Evolutionary conservation across 306 rosid species (phyloP).

Genomic region (Medicago truncatula): DNA sequence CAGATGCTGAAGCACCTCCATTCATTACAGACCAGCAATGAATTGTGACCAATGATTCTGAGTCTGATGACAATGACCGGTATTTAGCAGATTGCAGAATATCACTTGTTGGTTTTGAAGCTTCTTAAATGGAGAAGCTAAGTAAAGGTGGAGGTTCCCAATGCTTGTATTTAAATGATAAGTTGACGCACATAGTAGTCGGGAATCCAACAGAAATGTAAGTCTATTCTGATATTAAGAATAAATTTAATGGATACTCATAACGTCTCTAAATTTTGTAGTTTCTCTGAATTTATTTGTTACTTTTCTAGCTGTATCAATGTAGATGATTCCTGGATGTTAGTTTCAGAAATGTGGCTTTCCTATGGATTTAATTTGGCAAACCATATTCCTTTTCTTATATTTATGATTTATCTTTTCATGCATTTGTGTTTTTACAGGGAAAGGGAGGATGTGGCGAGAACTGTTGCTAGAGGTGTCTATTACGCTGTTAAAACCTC

Average conservation of each 20-base stretch:
- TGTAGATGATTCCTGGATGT: conserved; percentile 20
- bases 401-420: conserved; percentile 18
- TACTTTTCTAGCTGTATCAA: conserved; percentile 3
- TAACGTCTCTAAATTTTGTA: conserved; percentile 25
- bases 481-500: conserved; percentile 70
- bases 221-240: conserved; percentile 38
- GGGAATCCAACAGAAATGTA: conserved; percentile 87
- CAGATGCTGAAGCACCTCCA: conserved; percentile 52
- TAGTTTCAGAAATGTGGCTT: conserved; percentile 33
- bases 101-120: conserved; percentile 80
- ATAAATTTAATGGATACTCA: conserved; percentile 27
- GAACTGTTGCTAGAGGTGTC: conserved; percentile 78
- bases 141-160: conserved; percentile 92
- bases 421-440: conserved; percentile 51
- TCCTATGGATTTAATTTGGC: conserved; percentile 15
- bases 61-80: conserved; percentile 80
- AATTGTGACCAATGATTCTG: conserved; percentile 79
- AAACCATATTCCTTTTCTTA: conserved; percentile 11
- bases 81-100: conserved; percentile 92
- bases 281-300: conserved; percentile 22
- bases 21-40: conserved; percentile 52
- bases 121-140: conserved; percentile 80
- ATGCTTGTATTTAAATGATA: conserved; percentile 72
- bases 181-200: conserved; percentile 81
- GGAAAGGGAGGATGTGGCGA: conserved; percentile 84